These are phyloP conservation scores for Epichloe gansuensis DNA, from an alignment of 2,329 filamentous ascomycete species.

Conservation along the genomic window DNA sequence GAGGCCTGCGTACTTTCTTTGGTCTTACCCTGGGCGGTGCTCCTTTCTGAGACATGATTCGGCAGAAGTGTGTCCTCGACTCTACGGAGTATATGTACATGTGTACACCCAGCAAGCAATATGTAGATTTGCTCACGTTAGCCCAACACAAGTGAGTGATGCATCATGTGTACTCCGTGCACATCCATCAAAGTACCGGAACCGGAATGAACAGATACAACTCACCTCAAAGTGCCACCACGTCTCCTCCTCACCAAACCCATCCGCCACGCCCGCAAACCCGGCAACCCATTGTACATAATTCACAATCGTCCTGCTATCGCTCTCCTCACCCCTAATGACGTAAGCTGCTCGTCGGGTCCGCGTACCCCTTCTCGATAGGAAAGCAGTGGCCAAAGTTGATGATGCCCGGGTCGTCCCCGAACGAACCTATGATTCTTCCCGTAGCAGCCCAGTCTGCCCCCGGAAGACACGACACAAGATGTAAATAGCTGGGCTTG, in stretches of 20 bases:
- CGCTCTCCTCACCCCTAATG: conserved; percentile 45
- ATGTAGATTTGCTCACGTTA: background rate
- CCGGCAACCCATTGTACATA: conserved; percentile 51
- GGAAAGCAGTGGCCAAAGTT: conserved; percentile 42
- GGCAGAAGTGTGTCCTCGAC: conserved; percentile 30
- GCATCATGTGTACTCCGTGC: too few relatives aligned
- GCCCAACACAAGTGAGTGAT: too few relatives aligned
- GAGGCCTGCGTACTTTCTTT: conserved; percentile 3
- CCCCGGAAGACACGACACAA: conserved; percentile 44
- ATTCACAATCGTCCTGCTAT: conserved; percentile 59
- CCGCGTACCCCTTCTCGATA: conserved; percentile 40
- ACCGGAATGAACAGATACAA: background rate
- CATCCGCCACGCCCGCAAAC: conserved; percentile 35
- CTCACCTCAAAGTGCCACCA: conserved; percentile 66
- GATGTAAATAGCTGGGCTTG: conserved; percentile 21
- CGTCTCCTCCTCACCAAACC: conserved; percentile 25
- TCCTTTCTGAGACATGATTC: conserved; percentile 39
- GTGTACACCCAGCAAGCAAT: background rate
- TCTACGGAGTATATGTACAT: conserved; percentile 10
- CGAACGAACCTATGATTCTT: conserved; percentile 44
- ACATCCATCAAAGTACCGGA: too few relatives aligned
- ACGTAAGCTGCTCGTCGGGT: conserved; percentile 61
- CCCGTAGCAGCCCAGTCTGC: conserved; percentile 35
- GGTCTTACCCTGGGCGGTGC: conserved; percentile 31
- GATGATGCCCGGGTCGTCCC: conserved; percentile 30